Conservation (phyloP, 164 flowering plant genomes). For the Amborella trichopoda region DNA sequence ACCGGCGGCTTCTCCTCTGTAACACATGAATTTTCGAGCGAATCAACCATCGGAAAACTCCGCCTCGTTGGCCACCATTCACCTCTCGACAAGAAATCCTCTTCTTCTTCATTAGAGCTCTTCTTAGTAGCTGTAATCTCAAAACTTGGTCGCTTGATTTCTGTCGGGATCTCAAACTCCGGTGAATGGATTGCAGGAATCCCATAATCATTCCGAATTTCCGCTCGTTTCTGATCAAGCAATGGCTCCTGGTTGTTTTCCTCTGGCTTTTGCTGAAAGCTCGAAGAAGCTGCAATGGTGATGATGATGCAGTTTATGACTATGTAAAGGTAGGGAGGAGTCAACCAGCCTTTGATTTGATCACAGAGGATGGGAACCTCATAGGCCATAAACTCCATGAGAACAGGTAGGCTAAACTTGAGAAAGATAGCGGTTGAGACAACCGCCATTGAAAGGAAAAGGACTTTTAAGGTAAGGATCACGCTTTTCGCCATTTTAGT, state of each 20-base stretch:
- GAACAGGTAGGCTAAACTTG: constrained; percentile 26
- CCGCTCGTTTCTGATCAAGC: neutral
- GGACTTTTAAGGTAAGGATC: constrained; percentile 20
- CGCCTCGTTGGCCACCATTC: constrained; percentile 16
- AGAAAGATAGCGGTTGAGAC: constrained; percentile 30
- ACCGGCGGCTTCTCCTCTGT: constrained; percentile 41
- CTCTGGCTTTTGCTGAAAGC: constrained; percentile 16
- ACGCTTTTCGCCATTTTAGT: constrained; percentile 11
- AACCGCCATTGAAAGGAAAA: constrained; percentile 27
- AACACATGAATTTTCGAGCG: constrained; percentile 1
- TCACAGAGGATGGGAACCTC: constrained; percentile 41
- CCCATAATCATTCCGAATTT: constrained; percentile 1
- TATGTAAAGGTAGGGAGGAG: constrained; percentile 75
- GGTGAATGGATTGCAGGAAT: constrained; percentile 1
- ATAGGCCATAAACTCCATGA: constrained; percentile 17
- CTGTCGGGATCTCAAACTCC: constrained; percentile 1
- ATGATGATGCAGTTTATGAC: constrained; percentile 72
- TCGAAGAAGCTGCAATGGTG: constrained; percentile 71
- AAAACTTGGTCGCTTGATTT: neutral
- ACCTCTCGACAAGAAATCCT: constrained; percentile 17
- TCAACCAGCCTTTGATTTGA: constrained; percentile 32
- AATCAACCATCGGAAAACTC: constrained; percentile 16
- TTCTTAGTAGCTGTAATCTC: constrained; percentile 2
- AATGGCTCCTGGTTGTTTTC: neutral
- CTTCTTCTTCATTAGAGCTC: constrained; percentile 13